A percentile compares a stretch with the other conserved stretches of the same genome.
Evolutionary conservation across 2,329 filamentous ascomycete species (phyloP).

Genomic region (Cladosporium halotolerans): DNA sequence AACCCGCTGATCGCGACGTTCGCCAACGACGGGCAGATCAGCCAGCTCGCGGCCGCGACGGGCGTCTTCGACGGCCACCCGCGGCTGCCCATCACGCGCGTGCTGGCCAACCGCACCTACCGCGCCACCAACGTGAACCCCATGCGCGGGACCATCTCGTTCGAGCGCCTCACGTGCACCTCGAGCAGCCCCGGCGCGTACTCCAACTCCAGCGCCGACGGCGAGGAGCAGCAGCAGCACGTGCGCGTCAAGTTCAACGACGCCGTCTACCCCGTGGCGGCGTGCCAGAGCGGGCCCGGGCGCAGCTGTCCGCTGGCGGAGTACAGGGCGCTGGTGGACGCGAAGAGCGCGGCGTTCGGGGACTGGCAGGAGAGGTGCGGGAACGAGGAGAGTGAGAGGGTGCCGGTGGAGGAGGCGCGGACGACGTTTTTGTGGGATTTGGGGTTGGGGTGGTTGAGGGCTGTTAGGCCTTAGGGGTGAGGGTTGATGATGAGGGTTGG

Average conservation of each 20-base stretch:
- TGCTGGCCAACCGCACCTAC: slow-evolving; percentile 41
- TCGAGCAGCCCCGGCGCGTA: no score
- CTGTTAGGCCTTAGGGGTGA: slow-evolving; percentile 3
- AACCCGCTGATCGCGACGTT: slow-evolving; percentile 57
- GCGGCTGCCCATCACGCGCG: slow-evolving; percentile 42
- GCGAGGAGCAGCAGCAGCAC: slow-evolving; percentile 37
- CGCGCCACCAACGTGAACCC: slow-evolving; percentile 51
- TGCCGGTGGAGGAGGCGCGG: slow-evolving; percentile 12
- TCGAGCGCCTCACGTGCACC: slow-evolving; percentile 55
- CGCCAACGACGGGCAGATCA: slow-evolving; percentile 61
- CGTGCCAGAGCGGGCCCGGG: slow-evolving; percentile 44
- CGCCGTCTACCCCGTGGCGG: slow-evolving; percentile 53
- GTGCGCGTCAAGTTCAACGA: slow-evolving; percentile 58
- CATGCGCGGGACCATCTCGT: slow-evolving; percentile 60
- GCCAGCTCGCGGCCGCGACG: slow-evolving; percentile 52
- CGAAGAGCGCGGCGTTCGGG: slow-evolving; percentile 14
- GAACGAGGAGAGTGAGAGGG: slow-evolving; percentile 12
- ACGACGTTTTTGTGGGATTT: slow-evolving; percentile 16
- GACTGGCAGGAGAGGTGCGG: slow-evolving; percentile 16
- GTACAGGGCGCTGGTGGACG: slow-evolving; percentile 22
- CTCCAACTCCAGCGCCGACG: background rate
- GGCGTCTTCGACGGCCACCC: slow-evolving; percentile 56
- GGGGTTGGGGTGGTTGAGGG: slow-evolving; percentile 12
- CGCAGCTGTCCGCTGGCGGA: slow-evolving; percentile 40
- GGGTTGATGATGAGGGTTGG: background rate